phyloP scores from a whole-genome alignment of 2,329 filamentous ascomycete genomes.

The Calycina herbarum region DNA sequence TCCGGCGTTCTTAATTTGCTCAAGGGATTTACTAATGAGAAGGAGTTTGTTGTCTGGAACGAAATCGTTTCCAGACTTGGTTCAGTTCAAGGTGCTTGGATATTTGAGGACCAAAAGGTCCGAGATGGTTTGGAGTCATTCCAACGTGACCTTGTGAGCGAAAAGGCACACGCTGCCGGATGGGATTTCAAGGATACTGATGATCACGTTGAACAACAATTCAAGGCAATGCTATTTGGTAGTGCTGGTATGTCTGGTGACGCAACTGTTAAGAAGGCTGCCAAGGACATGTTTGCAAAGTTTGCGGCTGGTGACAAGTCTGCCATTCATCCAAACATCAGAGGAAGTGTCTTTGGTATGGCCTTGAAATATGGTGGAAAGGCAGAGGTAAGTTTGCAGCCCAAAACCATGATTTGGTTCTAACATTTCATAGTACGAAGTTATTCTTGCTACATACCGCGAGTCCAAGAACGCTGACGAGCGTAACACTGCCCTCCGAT shows the following conservation, averaged over 20 bases:
- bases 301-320: constrained; percentile 76
- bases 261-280: constrained; percentile 72
- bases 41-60: constrained; percentile 92
- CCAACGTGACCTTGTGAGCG: constrained; percentile 73
- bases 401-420: constrained; percentile 1
- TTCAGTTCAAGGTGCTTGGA: constrained; percentile 80
- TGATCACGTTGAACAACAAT: constrained; percentile 88
- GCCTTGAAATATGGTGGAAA: constrained; percentile 80
- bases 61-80: constrained; percentile 80
- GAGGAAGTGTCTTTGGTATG: constrained; percentile 83
- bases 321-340: constrained; percentile 89
- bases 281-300: constrained; percentile 87
- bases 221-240: constrained; percentile 89
- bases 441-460: constrained; percentile 73
- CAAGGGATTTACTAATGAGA: constrained; percentile 80
- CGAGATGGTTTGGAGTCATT: constrained; percentile 80
- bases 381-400: constrained; percentile 61
- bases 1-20: constrained; percentile 84
- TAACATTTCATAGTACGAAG: constrained; percentile 61
- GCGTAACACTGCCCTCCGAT: constrained; percentile 86
- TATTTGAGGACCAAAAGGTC: constrained; percentile 75
- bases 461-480: constrained; percentile 78
- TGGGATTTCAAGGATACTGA: constrained; percentile 86
- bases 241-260: constrained; percentile 80
- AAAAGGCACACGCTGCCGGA: constrained; percentile 81